Percentiles rank a stretch among this genome's conserved stretches.
phyloP scores from a whole-genome alignment of 2,329 filamentous ascomycete genomes.

The Camillea tinctor region DNA sequence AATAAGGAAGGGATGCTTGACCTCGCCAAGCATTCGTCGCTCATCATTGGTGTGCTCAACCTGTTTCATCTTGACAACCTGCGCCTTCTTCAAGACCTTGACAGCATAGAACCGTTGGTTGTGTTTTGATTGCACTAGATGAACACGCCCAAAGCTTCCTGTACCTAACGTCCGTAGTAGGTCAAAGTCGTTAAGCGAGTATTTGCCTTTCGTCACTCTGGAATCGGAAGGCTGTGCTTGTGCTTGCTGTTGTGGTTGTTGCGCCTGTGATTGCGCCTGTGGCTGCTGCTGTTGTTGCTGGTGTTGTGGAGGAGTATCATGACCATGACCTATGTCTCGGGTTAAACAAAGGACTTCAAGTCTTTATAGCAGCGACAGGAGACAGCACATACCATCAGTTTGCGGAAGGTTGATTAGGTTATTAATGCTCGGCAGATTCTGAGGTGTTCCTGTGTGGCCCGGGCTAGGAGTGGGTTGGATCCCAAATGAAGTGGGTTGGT shows the following conservation, averaged over 20 bases:
- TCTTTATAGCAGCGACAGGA: constrained; percentile 5
- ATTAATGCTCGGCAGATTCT: constrained; percentile 77
- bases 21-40: constrained; percentile 89
- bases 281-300: constrained; percentile 30
- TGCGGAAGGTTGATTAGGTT: constrained; percentile 74
- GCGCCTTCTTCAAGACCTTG: constrained; percentile 97
- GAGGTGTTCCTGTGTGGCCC: constrained; percentile 37
- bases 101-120: constrained; percentile 98
- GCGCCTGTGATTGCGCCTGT: constrained; percentile 26
- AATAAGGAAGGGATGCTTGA: constrained; percentile 96
- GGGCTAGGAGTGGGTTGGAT: constrained; percentile 41
- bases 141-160: constrained; percentile 93
- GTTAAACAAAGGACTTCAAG: constrained; percentile 24
- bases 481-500: constrained; percentile 39
- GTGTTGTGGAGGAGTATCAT: constrained; percentile 38
- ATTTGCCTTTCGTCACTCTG: constrained; percentile 92
- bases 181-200: constrained; percentile 86
- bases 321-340: constrained; percentile 30
- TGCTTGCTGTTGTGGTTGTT: constrained; percentile 12
- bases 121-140: constrained; percentile 95
- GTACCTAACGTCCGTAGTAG: constrained; percentile 91
- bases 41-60: constrained; percentile 99
- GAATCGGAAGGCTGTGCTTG: constrained; percentile 35
- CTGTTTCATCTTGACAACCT: constrained; percentile 99
- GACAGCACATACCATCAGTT: constrained; percentile 34